Conservation (phyloP, 2,329 filamentous ascomycete genomes). For the Penicillium glabrum region DNA sequence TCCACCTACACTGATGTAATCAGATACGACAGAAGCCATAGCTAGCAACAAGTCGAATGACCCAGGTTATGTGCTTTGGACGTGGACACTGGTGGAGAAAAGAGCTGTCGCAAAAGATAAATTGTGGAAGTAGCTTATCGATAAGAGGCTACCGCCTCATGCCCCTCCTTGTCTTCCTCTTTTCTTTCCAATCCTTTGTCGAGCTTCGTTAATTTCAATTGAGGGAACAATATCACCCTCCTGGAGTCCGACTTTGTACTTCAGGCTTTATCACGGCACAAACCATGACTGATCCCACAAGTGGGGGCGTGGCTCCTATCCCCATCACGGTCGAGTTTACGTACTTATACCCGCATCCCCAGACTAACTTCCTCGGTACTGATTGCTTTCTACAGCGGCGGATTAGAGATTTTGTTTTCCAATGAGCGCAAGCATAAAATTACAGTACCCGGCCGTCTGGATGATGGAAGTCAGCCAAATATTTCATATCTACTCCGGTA, state of each 20-base stretch:
- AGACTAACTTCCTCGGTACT: not conserved
- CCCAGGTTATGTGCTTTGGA: not conserved
- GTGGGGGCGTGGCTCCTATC: conserved; percentile 36
- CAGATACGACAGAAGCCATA: conserved; percentile 42
- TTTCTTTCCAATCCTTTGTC: not conserved
- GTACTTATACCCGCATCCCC: conserved; percentile 44
- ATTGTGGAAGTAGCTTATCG: conserved; percentile 36
- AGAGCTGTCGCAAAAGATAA: conserved; percentile 22
- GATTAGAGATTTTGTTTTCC: conserved; percentile 90
- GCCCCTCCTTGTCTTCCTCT: conserved; percentile 17
- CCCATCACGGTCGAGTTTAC: conserved; percentile 73
- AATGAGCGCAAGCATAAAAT: conserved; percentile 74
- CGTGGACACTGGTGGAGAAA: conserved; percentile 10
- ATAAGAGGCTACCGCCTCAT: conserved; percentile 30
- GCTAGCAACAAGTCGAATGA: conserved; percentile 6
- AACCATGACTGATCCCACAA: conserved; percentile 8
- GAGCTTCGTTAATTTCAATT: not conserved
- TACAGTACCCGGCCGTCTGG: conserved; percentile 63
- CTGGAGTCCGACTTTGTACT: not conserved
- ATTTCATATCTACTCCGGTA: conserved; percentile 75
- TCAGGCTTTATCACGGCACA: not conserved
- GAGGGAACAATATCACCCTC: not conserved
- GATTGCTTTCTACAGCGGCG: conserved; percentile 61
- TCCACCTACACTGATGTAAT: conserved; percentile 73
- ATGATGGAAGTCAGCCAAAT: conserved; percentile 62